These are phyloP conservation scores for Eutrema japonicum DNA, from an alignment of 345 rosid species.

Conservation along the genomic window DNA sequence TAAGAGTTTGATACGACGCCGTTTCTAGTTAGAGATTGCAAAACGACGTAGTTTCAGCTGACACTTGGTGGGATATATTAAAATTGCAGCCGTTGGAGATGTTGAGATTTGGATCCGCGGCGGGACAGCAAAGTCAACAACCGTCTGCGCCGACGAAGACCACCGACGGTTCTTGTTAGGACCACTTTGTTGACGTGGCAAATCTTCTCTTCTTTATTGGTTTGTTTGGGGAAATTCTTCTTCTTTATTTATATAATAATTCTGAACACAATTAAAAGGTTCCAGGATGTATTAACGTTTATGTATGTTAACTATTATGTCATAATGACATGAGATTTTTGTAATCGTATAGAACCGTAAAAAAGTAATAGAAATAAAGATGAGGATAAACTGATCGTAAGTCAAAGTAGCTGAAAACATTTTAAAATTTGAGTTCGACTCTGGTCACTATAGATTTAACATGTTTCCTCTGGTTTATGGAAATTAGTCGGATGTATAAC, in stretches of 20 bases:
- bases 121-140: constrained; percentile 49
- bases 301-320: constrained; percentile 6
- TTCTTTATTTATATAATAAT: background rate
- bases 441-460: no score
- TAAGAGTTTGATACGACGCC: no score
- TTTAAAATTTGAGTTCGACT: background rate
- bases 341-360: background rate
- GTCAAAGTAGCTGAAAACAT: background rate
- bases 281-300: constrained; percentile 12
- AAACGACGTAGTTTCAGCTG: background rate
- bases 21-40: no score
- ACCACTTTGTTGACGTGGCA: constrained; percentile 40
- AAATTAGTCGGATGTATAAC: no score
- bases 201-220: background rate
- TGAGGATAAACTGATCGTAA: background rate
- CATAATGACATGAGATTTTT: constrained; percentile 23
- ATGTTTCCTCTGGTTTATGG: no score
- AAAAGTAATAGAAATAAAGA: background rate
- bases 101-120: constrained; percentile 52
- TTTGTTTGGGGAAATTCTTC: constrained; percentile 3
- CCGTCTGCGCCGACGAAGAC: constrained; percentile 40
- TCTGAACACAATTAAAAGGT: constrained; percentile 28
- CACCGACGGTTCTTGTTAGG: constrained; percentile 43
- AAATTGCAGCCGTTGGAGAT: constrained; percentile 56
- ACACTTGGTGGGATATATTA: background rate